A percentile compares a stretch with the other conserved stretches of the same genome.
Evolutionary conservation across 2,329 filamentous ascomycete species (phyloP).

Genomic region (Phoma sp.): DNA sequence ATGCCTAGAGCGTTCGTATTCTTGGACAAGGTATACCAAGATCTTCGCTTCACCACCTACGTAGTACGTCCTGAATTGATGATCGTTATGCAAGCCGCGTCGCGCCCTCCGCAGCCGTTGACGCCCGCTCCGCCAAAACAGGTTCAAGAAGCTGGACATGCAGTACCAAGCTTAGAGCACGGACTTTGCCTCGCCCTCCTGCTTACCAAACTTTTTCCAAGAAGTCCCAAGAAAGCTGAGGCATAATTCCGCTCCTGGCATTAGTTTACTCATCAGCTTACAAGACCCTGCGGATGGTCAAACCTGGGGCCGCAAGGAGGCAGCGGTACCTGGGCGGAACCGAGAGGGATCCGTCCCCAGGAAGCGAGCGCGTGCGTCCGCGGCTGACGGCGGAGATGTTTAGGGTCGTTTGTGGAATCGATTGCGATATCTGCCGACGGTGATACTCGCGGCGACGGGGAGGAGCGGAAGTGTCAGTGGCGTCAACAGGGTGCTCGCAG

Average conservation of each 20-base stretch:
- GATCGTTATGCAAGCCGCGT: slow-evolving; percentile 5
- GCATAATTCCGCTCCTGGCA: slow-evolving; percentile 7
- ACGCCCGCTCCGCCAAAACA: neutral
- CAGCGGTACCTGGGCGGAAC: slow-evolving; percentile 6
- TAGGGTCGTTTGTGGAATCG: neutral
- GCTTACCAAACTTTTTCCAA: neutral
- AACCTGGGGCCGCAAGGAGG: slow-evolving; percentile 15
- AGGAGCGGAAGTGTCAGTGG: slow-evolving; percentile 15
- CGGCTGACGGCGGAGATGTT: slow-evolving; percentile 3
- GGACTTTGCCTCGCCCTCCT: neutral
- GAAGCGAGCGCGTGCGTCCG: slow-evolving; percentile 2
- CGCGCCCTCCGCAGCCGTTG: neutral
- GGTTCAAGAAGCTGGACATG: neutral
- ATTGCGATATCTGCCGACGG: slow-evolving; percentile 8
- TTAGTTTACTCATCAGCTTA: neutral
- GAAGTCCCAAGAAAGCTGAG: too few species aligned
- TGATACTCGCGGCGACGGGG: slow-evolving; percentile 17
- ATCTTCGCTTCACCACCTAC: slow-evolving; percentile 1
- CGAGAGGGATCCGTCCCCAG: slow-evolving; percentile 11
- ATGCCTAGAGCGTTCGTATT: neutral
- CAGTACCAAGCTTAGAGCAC: neutral
- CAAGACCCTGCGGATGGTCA: slow-evolving; percentile 4
- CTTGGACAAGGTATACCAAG: neutral
- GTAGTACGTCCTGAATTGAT: neutral
- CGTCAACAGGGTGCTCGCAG: slow-evolving; percentile 1